Evolutionary conservation across 2,329 filamentous ascomycete genomes (phyloP).

Genomic region (Stachybotrys chartarum): DNA sequence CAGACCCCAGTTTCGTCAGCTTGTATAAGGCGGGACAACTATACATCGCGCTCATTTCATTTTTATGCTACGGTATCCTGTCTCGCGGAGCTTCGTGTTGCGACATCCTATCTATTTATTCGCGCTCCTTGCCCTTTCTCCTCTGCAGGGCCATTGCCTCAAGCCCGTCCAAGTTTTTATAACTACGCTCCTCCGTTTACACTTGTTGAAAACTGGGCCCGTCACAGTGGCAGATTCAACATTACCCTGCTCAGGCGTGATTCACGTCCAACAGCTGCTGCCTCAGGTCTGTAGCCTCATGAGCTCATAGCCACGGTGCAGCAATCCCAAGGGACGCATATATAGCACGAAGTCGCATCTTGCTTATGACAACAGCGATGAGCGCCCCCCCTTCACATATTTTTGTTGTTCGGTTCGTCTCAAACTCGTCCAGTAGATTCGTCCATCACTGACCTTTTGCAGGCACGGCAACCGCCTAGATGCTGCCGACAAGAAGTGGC

Average conservation of each 20-base stretch:
- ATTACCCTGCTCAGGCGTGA: not conserved
- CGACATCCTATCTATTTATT: not conserved
- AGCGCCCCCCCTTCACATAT: slow-evolving; percentile 34
- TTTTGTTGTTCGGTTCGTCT: slow-evolving; percentile 34
- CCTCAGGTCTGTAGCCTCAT: not conserved
- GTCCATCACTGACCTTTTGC: slow-evolving; percentile 2
- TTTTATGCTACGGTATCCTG: not conserved
- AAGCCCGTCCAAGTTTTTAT: not conserved
- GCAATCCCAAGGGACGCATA: not conserved
- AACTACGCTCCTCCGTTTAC: not conserved
- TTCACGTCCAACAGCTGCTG: no score
- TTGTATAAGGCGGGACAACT: no score
- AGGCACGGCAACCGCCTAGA: slow-evolving; percentile 92
- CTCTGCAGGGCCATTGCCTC: not conserved
- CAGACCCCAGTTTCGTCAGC: not conserved
- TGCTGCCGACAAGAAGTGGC: slow-evolving; percentile 91
- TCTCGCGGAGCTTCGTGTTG: not conserved
- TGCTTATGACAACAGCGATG: slow-evolving; percentile 16
- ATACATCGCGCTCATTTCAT: no score
- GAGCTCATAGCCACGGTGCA: not conserved
- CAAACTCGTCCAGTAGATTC: slow-evolving; percentile 4
- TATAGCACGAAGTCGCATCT: no score
- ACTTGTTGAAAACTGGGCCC: not conserved
- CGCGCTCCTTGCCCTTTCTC: not conserved
- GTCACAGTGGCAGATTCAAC: not conserved